These are phyloP conservation scores for Stereocaulon alpinum DNA, from an alignment of 495 filamentous ascomycete species.

Conservation along the genomic window DNA sequence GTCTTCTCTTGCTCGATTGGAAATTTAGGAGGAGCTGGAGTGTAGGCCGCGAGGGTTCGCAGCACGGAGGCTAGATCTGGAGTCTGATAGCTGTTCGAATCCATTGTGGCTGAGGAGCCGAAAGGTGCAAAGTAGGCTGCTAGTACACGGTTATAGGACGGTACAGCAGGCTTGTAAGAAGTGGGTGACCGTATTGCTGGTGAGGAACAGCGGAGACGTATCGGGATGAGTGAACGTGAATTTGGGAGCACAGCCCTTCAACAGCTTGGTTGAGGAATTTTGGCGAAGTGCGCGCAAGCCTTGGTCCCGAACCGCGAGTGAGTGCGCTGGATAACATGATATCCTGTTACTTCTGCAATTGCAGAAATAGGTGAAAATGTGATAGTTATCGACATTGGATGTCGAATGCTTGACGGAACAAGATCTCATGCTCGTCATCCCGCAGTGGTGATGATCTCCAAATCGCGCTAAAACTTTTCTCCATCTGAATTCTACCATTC, in stretches of 20 bases:
- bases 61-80: constrained; percentile 46
- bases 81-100: constrained; percentile 25
- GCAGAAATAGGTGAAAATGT: neutral
- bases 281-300: too few species aligned
- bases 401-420: neutral
- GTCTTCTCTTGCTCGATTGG: neutral
- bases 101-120: neutral
- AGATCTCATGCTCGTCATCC: constrained; percentile 1
- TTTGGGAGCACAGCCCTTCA: too few species aligned
- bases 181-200: too few species aligned
- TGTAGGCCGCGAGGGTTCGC: constrained; percentile 37
- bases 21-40: constrained; percentile 21
- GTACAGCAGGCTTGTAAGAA: neutral
- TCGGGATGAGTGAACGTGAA: too few species aligned
- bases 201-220: too few species aligned
- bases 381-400: neutral
- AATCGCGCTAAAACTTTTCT: constrained; percentile 10
- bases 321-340: too few species aligned
- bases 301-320: too few species aligned
- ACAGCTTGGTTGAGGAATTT: too few species aligned
- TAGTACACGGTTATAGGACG: neutral
- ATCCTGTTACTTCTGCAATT: neutral
- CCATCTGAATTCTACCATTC: constrained; percentile 18
- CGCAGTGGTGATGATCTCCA: neutral
- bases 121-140: neutral